phyloP scores from a whole-genome alignment of 2,329 filamentous ascomycete genomes.

The Sclerotinia borealis region DNA sequence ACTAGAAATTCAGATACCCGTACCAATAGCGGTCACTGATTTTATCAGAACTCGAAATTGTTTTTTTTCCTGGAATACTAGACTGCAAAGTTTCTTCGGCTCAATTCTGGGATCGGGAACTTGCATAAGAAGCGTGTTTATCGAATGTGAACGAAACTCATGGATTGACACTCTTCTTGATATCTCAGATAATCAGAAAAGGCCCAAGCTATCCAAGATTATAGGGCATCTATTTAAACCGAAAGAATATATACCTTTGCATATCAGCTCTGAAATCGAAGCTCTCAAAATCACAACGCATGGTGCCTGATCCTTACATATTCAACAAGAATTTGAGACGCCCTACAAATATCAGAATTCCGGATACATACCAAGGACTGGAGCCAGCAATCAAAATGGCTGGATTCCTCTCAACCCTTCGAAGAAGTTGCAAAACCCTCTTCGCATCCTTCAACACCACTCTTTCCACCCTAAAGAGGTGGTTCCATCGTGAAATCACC shows the following conservation, averaged over 20 bases:
- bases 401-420: background rate
- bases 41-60: too few relatives aligned
- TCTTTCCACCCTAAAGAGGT: background rate
- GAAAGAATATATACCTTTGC: background rate
- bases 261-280: background rate
- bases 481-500: background rate
- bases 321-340: background rate
- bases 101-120: background rate
- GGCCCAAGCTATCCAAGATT: background rate
- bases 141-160: too few relatives aligned
- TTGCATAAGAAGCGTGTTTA: background rate
- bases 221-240: too few relatives aligned
- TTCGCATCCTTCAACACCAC: background rate
- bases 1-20: too few relatives aligned
- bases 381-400: background rate
- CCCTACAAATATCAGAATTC: background rate
- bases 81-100: background rate
- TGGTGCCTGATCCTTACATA: too few relatives aligned
- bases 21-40: background rate
- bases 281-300: background rate
- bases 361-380: background rate
- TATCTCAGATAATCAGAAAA: background rate
- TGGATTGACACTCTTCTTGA: background rate
- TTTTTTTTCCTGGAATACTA: background rate
- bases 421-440: background rate